These are phyloP conservation scores for Nothophytophthora sp. DNA, from an alignment of 352 stramenopile species.

Conservation along the genomic window DNA sequence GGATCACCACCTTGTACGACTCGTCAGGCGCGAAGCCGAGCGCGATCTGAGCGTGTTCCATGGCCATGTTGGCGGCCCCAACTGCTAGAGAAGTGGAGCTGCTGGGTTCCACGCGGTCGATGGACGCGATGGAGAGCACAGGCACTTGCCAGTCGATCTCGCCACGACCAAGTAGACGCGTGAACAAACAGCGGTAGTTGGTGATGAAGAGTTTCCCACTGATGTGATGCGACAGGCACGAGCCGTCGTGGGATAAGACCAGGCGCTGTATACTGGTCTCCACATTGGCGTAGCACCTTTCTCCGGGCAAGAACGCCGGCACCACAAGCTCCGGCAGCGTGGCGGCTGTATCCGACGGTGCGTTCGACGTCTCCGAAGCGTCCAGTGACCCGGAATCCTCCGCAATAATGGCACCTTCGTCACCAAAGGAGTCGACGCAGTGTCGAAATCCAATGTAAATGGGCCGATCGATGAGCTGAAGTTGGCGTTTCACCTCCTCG, in stretches of 20 bases:
- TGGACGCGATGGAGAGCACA: constrained; percentile 70
- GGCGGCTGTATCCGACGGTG: constrained; percentile 1
- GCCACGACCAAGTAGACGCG: constrained; percentile 38
- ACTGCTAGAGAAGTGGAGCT: constrained; percentile 19
- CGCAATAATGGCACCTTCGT: constrained; percentile 1
- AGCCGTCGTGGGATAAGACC: constrained; percentile 62
- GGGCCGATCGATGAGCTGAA: constrained; percentile 66
- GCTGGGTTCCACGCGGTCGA: constrained; percentile 56
- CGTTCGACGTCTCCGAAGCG: background rate
- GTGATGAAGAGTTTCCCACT: constrained; percentile 81
- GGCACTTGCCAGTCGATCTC: constrained; percentile 80
- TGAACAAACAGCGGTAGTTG: constrained; percentile 86
- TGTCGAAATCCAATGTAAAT: constrained; percentile 76
- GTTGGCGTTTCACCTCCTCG: constrained; percentile 78
- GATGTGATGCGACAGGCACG: constrained; percentile 70
- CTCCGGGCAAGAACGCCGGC: constrained; percentile 58
- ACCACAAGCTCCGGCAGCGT: constrained; percentile 16
- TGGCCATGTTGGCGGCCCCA: constrained; percentile 18
- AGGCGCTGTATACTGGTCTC: constrained; percentile 71
- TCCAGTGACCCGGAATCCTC: constrained; percentile 10
- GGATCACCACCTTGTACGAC: constrained; percentile 69
- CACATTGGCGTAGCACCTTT: constrained; percentile 80
- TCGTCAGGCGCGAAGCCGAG: constrained; percentile 56
- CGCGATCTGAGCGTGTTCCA: constrained; percentile 66
- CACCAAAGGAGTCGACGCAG: constrained; percentile 15